Conservation (phyloP, 495 filamentous ascomycete genomes). For the Bombardia bombarda region DNA sequence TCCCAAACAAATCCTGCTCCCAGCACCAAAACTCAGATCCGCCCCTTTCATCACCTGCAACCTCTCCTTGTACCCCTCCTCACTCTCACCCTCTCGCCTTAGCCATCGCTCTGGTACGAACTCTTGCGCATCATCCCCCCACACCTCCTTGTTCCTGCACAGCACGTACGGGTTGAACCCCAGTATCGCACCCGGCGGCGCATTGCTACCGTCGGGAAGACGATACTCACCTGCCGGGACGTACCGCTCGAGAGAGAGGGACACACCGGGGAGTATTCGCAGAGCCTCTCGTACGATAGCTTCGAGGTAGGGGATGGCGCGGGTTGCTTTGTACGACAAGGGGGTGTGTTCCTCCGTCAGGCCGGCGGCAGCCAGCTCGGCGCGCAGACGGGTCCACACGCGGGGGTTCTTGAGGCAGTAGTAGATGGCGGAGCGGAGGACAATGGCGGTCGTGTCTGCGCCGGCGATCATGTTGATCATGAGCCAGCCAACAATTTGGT, state of each 20-base stretch:
- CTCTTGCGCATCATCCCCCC: slow-evolving; percentile 37
- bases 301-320: slow-evolving; percentile 34
- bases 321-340: slow-evolving; percentile 7
- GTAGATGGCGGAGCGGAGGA: slow-evolving; percentile 43
- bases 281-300: slow-evolving; percentile 47
- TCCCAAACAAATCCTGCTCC: slow-evolving; percentile 32
- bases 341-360: slow-evolving; percentile 1
- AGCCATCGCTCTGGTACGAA: slow-evolving; percentile 51
- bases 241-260: slow-evolving; percentile 36
- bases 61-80: slow-evolving; percentile 19
- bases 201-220: slow-evolving; percentile 25
- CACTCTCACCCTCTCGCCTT: slow-evolving; percentile 3
- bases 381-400: slow-evolving; percentile 28
- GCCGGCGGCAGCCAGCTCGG: slow-evolving; percentile 27
- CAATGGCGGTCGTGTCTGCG: slow-evolving; percentile 46
- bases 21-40: slow-evolving; percentile 34
- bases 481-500: slow-evolving; percentile 14
- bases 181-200: slow-evolving; percentile 25
- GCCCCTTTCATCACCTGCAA: slow-evolving; percentile 18
- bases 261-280: slow-evolving; percentile 41
- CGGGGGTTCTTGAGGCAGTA: slow-evolving; percentile 37
- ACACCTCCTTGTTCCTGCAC: slow-evolving; percentile 29
- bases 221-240: slow-evolving; percentile 32
- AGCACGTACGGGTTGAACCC: slow-evolving; percentile 37
- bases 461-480: slow-evolving; percentile 39